Evolutionary conservation across 192 early-diverging fungal species (phyloP), one percentile per base, ranked within the genome.

Genomic region (Backusella psychrophila): DNA sequence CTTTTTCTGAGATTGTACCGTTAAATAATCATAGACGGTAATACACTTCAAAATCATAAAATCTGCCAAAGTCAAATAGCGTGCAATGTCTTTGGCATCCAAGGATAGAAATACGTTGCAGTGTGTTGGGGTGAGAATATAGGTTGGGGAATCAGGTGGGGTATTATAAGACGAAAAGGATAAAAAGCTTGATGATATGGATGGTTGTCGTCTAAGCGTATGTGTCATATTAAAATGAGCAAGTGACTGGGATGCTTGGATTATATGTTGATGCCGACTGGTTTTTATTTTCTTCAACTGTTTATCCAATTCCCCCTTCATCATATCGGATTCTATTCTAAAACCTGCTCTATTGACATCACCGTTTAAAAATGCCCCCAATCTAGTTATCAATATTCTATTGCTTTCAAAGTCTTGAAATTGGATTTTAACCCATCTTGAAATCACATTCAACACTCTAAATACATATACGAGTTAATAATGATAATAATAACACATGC

Each of bases 391-490:
- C 4, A 91, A 77, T 11, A 68, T 63, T 1, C 67, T 56, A 65
- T 89, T 82, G 2, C 59, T 80, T 15, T 80, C 83, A 77, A 92
- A 90, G 65, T 91, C 88, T 69, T 92, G 86, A 53, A 81, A 87
- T 52, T 89, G 87, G 0, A 92, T 66, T 68, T 84, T 83, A 12
- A 91, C 81, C 91, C 91, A 92, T 14, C 91, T 84, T n/a, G 84
- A 66, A 26, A 92, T 67, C 0, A 92, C 87, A 53, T 82, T 82
- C 0, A 92, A 73, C 15, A 91, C 86, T 49, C 87, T 91, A 76
- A 31, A 72, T 31, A 33, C 69, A 63, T 12, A 29, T 29, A 29
- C 2, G 53, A 46, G 41, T 34, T 9, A n/a, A 26, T 56, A 21
- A 9, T 33, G 3, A 33, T 33, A 33, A 33, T 33, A 56, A 21